phyloP scores from a whole-genome alignment of 1,284 basidiomycete species.

The Ustilago cynodontis region DNA sequence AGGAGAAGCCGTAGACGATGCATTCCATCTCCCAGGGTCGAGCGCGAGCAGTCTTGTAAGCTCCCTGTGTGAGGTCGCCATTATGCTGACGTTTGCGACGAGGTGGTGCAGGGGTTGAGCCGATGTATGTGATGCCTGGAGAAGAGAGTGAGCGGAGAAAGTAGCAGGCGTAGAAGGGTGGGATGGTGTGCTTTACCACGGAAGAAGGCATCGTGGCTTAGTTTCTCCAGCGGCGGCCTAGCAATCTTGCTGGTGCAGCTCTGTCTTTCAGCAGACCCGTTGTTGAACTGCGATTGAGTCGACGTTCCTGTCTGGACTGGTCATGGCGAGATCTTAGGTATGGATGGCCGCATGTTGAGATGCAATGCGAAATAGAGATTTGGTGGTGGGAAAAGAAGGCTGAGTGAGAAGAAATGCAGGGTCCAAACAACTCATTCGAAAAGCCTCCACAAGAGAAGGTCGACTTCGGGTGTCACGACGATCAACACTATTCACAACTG shows the following conservation, averaged over 20 bases:
- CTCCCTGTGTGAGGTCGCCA: slow-evolving; percentile 81
- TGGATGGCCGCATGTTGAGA: too few species aligned
- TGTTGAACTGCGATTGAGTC: too few species aligned
- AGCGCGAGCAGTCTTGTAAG: slow-evolving; percentile 78
- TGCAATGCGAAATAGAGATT: too few species aligned
- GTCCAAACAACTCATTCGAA: background rate
- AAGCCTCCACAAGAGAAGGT: slow-evolving; percentile 6
- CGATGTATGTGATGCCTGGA: slow-evolving; percentile 76
- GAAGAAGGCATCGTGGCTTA: slow-evolving; percentile 46
- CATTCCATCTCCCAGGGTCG: slow-evolving; percentile 91
- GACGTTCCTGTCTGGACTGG: too few species aligned
- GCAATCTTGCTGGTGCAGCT: background rate
- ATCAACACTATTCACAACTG: background rate
- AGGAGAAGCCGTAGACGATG: slow-evolving; percentile 89
- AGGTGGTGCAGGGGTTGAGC: slow-evolving; percentile 84
- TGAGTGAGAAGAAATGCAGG: slow-evolving; percentile 18
- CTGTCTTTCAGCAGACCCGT: too few species aligned
- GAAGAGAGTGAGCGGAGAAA: slow-evolving; percentile 75
- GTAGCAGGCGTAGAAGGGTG: slow-evolving; percentile 89
- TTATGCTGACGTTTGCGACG: slow-evolving; percentile 86
- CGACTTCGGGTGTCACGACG: too few species aligned
- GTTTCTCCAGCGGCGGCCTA: background rate
- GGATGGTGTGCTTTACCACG: slow-evolving; percentile 75
- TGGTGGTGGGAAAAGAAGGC: slow-evolving; percentile 1
- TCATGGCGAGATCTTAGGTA: background rate